Conservation (phyloP, 805 yeast species). For the Kurtzmaniella cleridarum region DNA sequence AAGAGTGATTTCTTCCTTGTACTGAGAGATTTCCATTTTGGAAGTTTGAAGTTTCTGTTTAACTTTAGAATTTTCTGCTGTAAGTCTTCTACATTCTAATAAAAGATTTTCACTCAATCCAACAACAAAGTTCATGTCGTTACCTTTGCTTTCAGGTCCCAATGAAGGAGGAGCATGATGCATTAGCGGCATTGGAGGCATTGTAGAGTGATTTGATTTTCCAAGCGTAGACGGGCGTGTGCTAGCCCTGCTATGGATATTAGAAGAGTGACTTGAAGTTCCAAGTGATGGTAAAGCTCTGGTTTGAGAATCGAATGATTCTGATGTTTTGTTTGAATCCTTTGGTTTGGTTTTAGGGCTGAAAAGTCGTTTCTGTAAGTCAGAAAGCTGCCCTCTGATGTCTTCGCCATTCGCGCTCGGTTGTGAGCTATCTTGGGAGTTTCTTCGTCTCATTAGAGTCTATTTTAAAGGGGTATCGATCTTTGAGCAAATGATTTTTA, state of each 20-base stretch:
- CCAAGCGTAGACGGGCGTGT: constrained; percentile 1
- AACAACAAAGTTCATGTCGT: constrained; percentile 67
- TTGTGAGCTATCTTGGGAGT: constrained; percentile 5
- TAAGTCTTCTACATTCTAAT: constrained; percentile 64
- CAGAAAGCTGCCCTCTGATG: constrained; percentile 35
- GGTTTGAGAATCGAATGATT: neutral
- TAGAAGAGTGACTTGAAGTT: constrained; percentile 4
- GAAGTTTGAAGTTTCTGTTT: constrained; percentile 37
- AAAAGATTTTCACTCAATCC: constrained; percentile 70
- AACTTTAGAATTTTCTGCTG: constrained; percentile 53
- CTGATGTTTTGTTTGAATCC: neutral
- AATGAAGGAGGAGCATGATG: constrained; percentile 25
- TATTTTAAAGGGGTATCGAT: no score
- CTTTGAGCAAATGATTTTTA: no score
- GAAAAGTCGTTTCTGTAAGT: constrained; percentile 31
- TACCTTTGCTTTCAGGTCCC: constrained; percentile 44
- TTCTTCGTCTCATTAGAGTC: constrained; percentile 1
- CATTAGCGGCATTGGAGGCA: constrained; percentile 6
- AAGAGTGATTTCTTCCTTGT: constrained; percentile 28
- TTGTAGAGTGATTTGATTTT: constrained; percentile 1
- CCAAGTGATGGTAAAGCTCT: constrained; percentile 11
- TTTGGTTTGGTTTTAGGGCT: constrained; percentile 4
- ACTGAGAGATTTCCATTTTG: constrained; percentile 38
- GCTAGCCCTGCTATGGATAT: neutral
- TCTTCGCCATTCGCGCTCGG: constrained; percentile 14